Evolutionary conservation across 2,329 filamentous ascomycete genomes (phyloP).

Genomic region (Pseudogymnoascus sp.): DNA sequence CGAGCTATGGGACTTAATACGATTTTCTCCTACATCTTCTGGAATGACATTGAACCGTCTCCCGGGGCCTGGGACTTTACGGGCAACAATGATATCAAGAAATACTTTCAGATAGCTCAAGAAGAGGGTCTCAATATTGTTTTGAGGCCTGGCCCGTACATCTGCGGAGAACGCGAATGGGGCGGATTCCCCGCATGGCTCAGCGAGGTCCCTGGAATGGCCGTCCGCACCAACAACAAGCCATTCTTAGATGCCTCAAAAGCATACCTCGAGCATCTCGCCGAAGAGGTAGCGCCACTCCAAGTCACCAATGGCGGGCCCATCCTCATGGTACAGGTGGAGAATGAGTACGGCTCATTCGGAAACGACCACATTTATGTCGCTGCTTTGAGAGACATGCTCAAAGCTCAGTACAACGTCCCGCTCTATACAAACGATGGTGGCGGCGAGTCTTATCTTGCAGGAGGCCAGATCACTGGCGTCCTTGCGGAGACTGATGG

Average conservation of each 20-base stretch:
- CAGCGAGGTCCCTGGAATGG: slow-evolving; percentile 34
- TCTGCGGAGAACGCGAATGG: slow-evolving; percentile 41
- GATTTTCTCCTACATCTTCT: slow-evolving; percentile 44
- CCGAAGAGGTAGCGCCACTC: slow-evolving; percentile 37
- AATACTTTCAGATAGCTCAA: slow-evolving; percentile 40
- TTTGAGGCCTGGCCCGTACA: slow-evolving; percentile 40
- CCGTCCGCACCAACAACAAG: slow-evolving; percentile 33
- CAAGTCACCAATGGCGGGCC: slow-evolving; percentile 40
- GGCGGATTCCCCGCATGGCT: slow-evolving; percentile 38
- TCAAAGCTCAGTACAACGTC: slow-evolving; percentile 36
- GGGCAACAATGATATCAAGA: slow-evolving; percentile 40
- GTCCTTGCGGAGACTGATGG: slow-evolving; percentile 42
- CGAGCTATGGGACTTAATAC: slow-evolving; percentile 43
- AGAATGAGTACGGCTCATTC: slow-evolving; percentile 46
- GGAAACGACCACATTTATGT: slow-evolving; percentile 40
- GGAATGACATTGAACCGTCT: slow-evolving; percentile 40
- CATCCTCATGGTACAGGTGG: slow-evolving; percentile 41
- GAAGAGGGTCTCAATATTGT: slow-evolving; percentile 41
- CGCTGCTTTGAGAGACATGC: slow-evolving; percentile 33
- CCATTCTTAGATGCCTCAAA: slow-evolving; percentile 37
- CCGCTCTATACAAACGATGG: slow-evolving; percentile 45
- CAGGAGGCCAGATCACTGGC: slow-evolving; percentile 36
- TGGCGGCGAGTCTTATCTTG: slow-evolving; percentile 35
- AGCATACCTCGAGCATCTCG: slow-evolving; percentile 38
- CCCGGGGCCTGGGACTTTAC: slow-evolving; percentile 34